Evolutionary conservation across 805 yeast genomes (phyloP).

Genomic region (Monosporozyma solicola): DNA sequence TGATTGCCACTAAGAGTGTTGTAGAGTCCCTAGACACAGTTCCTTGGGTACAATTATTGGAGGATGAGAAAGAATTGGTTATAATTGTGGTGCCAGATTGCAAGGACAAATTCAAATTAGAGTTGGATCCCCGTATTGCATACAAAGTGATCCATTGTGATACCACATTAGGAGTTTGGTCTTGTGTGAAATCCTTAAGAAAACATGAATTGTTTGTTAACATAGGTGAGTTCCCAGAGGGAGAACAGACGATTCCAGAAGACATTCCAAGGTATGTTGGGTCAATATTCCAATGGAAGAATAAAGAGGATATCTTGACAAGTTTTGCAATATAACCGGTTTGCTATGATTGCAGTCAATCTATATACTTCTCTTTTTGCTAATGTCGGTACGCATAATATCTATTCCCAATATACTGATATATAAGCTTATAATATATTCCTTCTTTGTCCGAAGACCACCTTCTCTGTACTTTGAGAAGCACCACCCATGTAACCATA

Average conservation of each 20-base stretch:
- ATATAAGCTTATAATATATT: constrained; percentile 29
- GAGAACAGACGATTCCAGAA: constrained; percentile 20
- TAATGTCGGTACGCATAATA: too few relatives aligned
- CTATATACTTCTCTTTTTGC: too few relatives aligned
- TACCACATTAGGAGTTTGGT: constrained; percentile 42
- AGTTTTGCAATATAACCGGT: background rate
- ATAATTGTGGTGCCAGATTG: constrained; percentile 29
- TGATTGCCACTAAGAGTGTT: constrained; percentile 15
- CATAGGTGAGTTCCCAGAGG: constrained; percentile 13
- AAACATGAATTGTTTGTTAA: constrained; percentile 30
- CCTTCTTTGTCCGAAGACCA: constrained; percentile 46
- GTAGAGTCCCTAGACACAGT: constrained; percentile 3
- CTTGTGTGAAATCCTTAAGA: constrained; percentile 44
- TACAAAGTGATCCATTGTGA: constrained; percentile 38
- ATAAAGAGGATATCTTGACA: background rate
- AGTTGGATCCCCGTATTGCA: constrained; percentile 15
- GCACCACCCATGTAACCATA: constrained; percentile 55
- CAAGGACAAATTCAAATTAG: constrained; percentile 6
- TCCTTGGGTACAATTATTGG: constrained; percentile 16
- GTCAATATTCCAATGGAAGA: constrained; percentile 8
- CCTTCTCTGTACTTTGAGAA: constrained; percentile 42
- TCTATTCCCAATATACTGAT: background rate
- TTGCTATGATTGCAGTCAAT: too few relatives aligned
- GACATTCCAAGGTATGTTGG: constrained; percentile 26
- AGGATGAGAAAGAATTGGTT: constrained; percentile 26